Conservation (phyloP, 306 rosid genomes). For the Hylodesmum podocarpum region DNA sequence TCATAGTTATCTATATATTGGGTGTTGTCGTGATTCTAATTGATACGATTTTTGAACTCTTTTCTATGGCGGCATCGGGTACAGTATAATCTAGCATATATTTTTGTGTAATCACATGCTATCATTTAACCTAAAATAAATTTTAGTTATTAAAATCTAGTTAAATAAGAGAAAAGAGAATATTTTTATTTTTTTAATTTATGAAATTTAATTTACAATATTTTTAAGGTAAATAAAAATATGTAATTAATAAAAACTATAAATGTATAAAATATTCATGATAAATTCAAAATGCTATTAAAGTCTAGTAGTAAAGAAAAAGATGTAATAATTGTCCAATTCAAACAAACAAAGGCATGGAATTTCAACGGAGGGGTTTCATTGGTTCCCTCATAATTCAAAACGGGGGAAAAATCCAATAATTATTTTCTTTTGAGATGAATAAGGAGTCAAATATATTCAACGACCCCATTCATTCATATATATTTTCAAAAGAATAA, state of each 20-base stretch:
- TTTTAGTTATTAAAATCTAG: too few relatives aligned
- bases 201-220: neutral
- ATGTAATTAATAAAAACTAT: too few relatives aligned
- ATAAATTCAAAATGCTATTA: slow-evolving; percentile 3
- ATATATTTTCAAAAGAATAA: neutral
- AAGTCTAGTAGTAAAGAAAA: neutral
- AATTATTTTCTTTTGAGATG: slow-evolving; percentile 1
- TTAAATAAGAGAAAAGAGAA: too few relatives aligned
- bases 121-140: too few relatives aligned
- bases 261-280: neutral
- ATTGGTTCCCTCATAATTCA: slow-evolving; percentile 29
- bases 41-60: neutral
- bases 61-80: neutral
- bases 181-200: neutral
- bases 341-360: slow-evolving; percentile 20
- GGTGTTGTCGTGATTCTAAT: neutral
- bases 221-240: neutral
- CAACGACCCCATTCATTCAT: neutral
- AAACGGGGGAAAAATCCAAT: slow-evolving; percentile 15
- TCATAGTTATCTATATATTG: neutral
- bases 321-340: slow-evolving; percentile 9
- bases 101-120: too few relatives aligned
- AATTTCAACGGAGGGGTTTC: slow-evolving; percentile 40
- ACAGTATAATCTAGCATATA: too few relatives aligned
- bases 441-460: slow-evolving; percentile 20